Conservation (phyloP, 2,329 filamentous ascomycete species). For the Trichoderma koningiopsis region DNA sequence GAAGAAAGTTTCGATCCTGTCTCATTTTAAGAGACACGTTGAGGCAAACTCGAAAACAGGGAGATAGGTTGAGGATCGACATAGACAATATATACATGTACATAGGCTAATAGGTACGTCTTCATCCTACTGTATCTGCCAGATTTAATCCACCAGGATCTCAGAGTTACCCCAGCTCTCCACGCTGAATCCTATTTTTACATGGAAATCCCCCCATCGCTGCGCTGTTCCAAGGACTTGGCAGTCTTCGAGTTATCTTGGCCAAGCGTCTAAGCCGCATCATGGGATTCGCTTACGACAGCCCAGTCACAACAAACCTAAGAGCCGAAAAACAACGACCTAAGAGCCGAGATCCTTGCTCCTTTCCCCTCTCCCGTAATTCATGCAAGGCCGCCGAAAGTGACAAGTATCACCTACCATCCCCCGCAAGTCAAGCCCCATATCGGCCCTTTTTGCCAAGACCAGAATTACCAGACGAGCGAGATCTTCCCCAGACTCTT, state of each 20-base stretch:
- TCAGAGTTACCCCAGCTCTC: not conserved
- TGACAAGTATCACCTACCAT: not conserved
- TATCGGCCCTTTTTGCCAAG: slow-evolving; percentile 1
- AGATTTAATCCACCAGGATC: not conserved
- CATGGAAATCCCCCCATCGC: not conserved
- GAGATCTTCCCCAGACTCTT: slow-evolving; percentile 4
- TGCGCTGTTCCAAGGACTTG: not conserved
- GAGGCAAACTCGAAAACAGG: not conserved
- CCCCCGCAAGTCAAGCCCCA: not conserved
- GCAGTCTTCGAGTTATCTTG: not conserved
- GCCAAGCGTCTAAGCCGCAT: not conserved
- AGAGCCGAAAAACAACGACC: not conserved
- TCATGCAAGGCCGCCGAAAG: not conserved
- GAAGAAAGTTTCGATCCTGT: not conserved
- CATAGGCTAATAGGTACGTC: not conserved
- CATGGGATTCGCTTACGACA: not conserved
- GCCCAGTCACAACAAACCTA: not conserved
- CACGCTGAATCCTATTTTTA: not conserved
- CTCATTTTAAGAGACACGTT: not conserved
- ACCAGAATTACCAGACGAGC: not conserved
- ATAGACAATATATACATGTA: not conserved
- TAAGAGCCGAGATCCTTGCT: not conserved
- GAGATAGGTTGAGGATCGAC: not conserved
- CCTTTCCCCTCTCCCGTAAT: not conserved
- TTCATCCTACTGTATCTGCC: not conserved